phyloP scores from a whole-genome alignment of 2,329 filamentous ascomycete genomes.

The Talaromyces sp. region DNA sequence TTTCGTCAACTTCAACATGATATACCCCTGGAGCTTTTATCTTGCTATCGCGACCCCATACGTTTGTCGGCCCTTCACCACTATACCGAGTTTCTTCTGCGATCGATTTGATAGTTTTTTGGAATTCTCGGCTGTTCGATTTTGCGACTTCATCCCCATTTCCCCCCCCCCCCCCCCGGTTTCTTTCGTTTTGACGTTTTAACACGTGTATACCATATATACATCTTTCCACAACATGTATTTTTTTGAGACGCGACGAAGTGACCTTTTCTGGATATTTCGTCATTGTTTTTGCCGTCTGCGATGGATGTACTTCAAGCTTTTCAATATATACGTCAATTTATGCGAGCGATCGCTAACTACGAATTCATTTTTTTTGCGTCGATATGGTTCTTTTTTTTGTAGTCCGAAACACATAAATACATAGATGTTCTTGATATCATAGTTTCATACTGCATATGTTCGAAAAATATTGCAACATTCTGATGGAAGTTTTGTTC shows the following conservation, averaged over 20 bases:
- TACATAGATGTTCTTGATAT: no score
- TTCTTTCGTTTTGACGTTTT: not conserved
- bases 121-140: not conserved
- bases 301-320: not conserved
- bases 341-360: not conserved
- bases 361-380: not conserved
- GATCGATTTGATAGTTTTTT: not conserved
- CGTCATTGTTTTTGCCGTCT: not conserved
- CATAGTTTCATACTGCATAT: no score
- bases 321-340: not conserved
- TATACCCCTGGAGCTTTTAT: conserved; percentile 4
- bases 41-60: not conserved
- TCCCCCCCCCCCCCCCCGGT: no score
- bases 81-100: not conserved
- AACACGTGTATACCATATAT: conserved; percentile 2
- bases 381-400: not conserved
- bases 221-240: not conserved
- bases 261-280: not conserved
- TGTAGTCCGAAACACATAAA: no score
- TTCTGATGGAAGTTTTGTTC: not conserved
- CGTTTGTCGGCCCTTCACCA: not conserved
- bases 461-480: no score
- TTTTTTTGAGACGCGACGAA: conserved; percentile 1
- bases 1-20: conserved; percentile 3
- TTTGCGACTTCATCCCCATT: not conserved